These are phyloP conservation scores for Castanea mollissima DNA, from an alignment of 306 rosid species.

Conservation along the genomic window DNA sequence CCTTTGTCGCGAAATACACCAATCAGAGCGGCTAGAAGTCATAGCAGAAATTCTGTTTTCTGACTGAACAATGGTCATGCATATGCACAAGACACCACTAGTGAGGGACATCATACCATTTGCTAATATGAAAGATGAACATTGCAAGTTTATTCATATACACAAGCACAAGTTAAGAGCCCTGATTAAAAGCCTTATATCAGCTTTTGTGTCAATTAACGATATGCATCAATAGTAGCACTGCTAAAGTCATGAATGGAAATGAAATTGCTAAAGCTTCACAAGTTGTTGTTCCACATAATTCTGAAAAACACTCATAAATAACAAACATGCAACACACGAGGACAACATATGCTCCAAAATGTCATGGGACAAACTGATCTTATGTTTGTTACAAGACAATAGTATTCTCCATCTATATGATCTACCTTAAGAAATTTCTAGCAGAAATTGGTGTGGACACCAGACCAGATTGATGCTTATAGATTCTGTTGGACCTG, in stretches of 20 bases:
- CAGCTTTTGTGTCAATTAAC: neutral
- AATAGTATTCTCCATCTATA: neutral
- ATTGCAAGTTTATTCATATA: neutral
- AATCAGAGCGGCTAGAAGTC: constrained; percentile 91
- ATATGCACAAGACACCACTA: constrained; percentile 13
- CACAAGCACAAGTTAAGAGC: neutral
- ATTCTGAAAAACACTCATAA: neutral
- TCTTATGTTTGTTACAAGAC: neutral
- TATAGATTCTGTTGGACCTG: too few relatives aligned
- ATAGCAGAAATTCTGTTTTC: constrained; percentile 94
- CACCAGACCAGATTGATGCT: too few relatives aligned
- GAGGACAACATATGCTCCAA: neutral
- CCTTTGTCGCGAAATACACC: constrained; percentile 99
- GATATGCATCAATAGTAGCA: neutral
- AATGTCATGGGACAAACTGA: neutral
- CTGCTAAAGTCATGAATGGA: neutral
- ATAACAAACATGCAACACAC: neutral
- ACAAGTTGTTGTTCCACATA: neutral
- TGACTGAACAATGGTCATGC: constrained; percentile 53
- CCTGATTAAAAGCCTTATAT: neutral
- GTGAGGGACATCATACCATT: constrained; percentile 8
- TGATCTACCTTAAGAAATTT: neutral
- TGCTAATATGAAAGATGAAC: neutral
- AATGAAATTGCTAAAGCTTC: neutral
- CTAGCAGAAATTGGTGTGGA: too few relatives aligned